These are phyloP conservation scores for Grosmannia huntii DNA, from an alignment of 2,329 filamentous ascomycete species.

Conservation along the genomic window DNA sequence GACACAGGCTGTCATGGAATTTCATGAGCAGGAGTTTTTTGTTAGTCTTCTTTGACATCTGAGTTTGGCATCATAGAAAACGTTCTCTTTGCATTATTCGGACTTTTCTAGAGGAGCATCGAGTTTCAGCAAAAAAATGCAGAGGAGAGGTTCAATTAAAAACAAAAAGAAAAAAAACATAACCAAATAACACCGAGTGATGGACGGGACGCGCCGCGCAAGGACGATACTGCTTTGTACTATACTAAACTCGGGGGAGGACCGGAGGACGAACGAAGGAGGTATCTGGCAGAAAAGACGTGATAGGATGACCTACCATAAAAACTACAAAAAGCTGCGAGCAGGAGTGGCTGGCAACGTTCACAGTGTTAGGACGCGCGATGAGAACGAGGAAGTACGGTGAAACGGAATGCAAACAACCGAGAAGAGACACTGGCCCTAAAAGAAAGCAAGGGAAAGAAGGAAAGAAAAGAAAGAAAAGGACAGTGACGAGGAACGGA, in stretches of 20 bases:
- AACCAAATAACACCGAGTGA: neutral
- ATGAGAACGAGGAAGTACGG: neutral
- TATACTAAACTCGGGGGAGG: neutral
- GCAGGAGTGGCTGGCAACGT: neutral
- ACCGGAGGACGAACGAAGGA: neutral
- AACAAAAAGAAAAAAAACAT: conserved; percentile 3
- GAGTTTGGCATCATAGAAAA: neutral
- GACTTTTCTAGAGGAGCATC: neutral
- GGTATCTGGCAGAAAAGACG: neutral
- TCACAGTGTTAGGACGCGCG: neutral
- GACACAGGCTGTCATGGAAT: conserved; percentile 8
- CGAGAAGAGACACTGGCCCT: neutral
- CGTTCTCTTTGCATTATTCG: neutral
- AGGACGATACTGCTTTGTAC: conserved; percentile 1
- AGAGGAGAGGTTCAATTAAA: neutral
- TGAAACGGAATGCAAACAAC: neutral
- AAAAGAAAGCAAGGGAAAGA: conserved; percentile 17
- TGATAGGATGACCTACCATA: neutral
- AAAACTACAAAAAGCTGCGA: neutral
- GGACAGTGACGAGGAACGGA: too few relatives aligned
- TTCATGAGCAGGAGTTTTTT: conserved; percentile 4
- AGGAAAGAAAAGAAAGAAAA: neutral
- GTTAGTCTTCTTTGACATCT: neutral
- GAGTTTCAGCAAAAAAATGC: neutral
- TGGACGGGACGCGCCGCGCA: neutral